Evolutionary conservation across 805 yeast genomes (phyloP).

Genomic region (Myxozyma geophila): DNA sequence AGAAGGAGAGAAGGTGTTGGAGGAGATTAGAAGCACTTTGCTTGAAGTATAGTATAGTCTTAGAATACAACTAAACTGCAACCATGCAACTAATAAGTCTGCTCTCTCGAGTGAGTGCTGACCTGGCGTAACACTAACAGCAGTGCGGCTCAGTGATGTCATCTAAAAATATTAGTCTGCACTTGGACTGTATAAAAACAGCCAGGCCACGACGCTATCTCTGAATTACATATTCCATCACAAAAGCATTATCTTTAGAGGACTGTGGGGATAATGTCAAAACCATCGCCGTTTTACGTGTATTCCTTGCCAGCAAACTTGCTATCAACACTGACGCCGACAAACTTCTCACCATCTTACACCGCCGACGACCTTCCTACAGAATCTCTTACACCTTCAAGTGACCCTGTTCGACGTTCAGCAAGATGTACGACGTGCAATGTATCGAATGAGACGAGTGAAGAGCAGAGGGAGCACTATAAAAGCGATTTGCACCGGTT

Average conservation of each 20-base stretch:
- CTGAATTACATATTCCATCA: background rate
- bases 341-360: constrained; percentile 5
- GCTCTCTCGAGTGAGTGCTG: too few relatives aligned
- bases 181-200: too few relatives aligned
- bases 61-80: too few relatives aligned
- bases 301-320: constrained; percentile 24
- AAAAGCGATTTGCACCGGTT: constrained; percentile 62
- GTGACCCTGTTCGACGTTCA: background rate
- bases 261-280: constrained; percentile 5
- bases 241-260: background rate
- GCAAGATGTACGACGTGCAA: constrained; percentile 6
- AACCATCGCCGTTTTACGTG: constrained; percentile 25
- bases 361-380: background rate
- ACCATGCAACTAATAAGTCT: too few relatives aligned
- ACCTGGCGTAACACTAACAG: too few relatives aligned
- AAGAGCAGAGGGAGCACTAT: constrained; percentile 51
- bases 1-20: background rate
- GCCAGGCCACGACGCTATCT: background rate
- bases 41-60: background rate
- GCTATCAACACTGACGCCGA: constrained; percentile 20
- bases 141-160: too few relatives aligned
- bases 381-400: constrained; percentile 3
- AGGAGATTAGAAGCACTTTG: background rate
- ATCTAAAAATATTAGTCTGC: too few relatives aligned
- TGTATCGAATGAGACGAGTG: constrained; percentile 8